phyloP scores from a whole-genome alignment of 805 yeast species.

The Cyberlindnera galapagoensis region DNA sequence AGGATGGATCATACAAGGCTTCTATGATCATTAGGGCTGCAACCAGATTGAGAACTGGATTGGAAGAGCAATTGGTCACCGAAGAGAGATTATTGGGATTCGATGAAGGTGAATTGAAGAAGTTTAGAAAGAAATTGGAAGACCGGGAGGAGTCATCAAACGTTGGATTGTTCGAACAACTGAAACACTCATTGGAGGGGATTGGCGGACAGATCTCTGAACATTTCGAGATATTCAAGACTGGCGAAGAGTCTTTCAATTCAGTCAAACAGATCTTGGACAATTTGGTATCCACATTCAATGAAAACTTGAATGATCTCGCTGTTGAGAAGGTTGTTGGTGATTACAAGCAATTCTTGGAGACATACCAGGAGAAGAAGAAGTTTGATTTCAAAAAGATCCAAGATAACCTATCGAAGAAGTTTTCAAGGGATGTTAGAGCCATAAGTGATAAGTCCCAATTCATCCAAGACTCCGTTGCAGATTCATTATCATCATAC shows the following conservation, averaged over 20 bases:
- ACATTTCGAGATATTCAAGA: conserved; percentile 17
- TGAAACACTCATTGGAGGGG: conserved; percentile 2
- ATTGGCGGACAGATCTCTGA: conserved; percentile 12
- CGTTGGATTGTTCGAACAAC: conserved; percentile 11
- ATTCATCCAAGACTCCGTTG: conserved; percentile 5
- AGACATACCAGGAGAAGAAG: conserved; percentile 2
- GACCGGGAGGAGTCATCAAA: conserved; percentile 5
- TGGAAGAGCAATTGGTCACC: conserved; percentile 7
- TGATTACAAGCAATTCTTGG: conserved; percentile 24
- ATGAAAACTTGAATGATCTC: conserved; percentile 79
- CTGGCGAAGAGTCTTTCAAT: conserved; percentile 19
- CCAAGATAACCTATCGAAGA: not conserved
- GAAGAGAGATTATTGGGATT: conserved; percentile 5
- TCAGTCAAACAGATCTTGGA: conserved; percentile 33
- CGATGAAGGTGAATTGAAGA: conserved; percentile 8
- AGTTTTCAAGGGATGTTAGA: conserved; percentile 1
- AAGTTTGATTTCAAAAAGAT: not conserved
- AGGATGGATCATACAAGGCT: conserved; percentile 17
- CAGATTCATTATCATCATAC: conserved; percentile 7
- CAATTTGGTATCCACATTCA: conserved; percentile 51
- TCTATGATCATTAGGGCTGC: conserved; percentile 18
- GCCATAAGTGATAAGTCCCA: conserved; percentile 2
- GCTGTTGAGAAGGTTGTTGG: conserved; percentile 74
- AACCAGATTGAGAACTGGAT: conserved; percentile 16
- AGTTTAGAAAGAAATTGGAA: conserved; percentile 3